Evolutionary conservation across 345 rosid genomes (phyloP).

Genomic region (Salix purpurea): DNA sequence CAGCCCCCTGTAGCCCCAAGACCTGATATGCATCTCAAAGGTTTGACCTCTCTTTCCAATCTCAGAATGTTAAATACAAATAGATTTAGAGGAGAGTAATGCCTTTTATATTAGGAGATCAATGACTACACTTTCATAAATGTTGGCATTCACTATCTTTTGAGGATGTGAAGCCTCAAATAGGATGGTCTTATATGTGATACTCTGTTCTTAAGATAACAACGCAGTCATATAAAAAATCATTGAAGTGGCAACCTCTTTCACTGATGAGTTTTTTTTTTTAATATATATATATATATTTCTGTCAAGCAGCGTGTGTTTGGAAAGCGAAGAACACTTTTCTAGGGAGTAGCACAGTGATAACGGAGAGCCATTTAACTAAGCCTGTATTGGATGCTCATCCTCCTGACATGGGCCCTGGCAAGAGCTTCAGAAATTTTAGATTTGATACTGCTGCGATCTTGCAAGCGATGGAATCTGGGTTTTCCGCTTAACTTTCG

Average conservation of each 20-base stretch:
- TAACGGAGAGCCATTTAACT: constrained; percentile 43
- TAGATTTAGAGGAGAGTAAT: background rate
- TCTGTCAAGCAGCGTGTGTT: constrained; percentile 49
- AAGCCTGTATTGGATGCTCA: constrained; percentile 37
- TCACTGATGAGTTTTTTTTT: constrained; percentile 6
- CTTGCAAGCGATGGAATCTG: constrained; percentile 61
- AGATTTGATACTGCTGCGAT: constrained; percentile 55
- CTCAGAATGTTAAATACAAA: background rate
- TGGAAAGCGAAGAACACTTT: constrained; percentile 77
- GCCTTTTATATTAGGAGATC: background rate
- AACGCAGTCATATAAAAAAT: background rate
- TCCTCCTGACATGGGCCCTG: constrained; percentile 51
- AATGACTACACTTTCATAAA: background rate
- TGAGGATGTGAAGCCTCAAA: background rate
- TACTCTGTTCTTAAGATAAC: background rate
- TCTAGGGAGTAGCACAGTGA: constrained; percentile 45
- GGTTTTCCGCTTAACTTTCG: constrained; percentile 12
- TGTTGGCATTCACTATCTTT: background rate
- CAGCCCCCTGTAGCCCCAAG: constrained; percentile 54
- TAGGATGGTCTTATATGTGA: background rate
- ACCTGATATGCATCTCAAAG: constrained; percentile 62
- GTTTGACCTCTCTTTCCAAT: constrained; percentile 24
- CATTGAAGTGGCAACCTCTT: background rate
- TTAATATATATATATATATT: background rate
- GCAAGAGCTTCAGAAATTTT: constrained; percentile 64